Evolutionary conservation across 495 filamentous ascomycete genomes (phyloP).

Genomic region (Xeromyces bisporus): DNA sequence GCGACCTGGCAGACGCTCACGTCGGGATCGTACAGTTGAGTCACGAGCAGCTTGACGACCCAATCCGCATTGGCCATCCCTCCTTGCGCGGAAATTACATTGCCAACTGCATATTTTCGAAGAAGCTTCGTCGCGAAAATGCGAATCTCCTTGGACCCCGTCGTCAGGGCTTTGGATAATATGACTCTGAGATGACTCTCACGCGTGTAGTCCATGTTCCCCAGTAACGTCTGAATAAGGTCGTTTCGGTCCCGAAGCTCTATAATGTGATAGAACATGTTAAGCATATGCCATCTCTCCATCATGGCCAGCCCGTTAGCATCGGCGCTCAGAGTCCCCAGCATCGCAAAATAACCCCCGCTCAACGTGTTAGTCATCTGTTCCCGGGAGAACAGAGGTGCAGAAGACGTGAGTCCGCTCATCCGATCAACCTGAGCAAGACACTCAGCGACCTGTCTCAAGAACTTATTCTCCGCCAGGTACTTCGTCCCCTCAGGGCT

Average conservation of each 20-base stretch:
- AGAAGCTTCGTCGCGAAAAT: conserved; percentile 73
- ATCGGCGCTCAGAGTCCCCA: conserved; percentile 73
- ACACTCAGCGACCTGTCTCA: conserved; percentile 88
- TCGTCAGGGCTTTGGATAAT: conserved; percentile 80
- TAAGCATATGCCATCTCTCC: conserved; percentile 91
- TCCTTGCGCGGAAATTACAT: conserved; percentile 15
- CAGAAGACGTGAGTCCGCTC: conserved; percentile 75
- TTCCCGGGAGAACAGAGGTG: conserved; percentile 73
- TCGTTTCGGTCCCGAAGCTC: conserved; percentile 82
- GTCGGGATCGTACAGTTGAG: conserved; percentile 92
- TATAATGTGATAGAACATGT: conserved; percentile 97
- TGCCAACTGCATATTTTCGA: conserved; percentile 55
- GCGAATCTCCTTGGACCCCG: conserved; percentile 77
- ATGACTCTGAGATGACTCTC: conserved; percentile 84
- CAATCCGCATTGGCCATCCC: conserved; percentile 51
- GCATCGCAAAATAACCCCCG: conserved; percentile 83
- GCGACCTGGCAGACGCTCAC: conserved; percentile 90
- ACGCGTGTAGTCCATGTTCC: conserved; percentile 79
- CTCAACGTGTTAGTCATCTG: conserved; percentile 70
- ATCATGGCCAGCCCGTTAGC: conserved; percentile 72
- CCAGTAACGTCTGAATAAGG: conserved; percentile 67
- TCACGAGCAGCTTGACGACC: conserved; percentile 92
- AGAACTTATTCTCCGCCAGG: conserved; percentile 76
- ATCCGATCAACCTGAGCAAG: conserved; percentile 83
- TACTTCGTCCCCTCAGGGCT: conserved; percentile 70